These are phyloP conservation scores for Hypoxylon rubiginosum DNA, from an alignment of 2,329 filamentous ascomycete genomes.

Conservation along the genomic window DNA sequence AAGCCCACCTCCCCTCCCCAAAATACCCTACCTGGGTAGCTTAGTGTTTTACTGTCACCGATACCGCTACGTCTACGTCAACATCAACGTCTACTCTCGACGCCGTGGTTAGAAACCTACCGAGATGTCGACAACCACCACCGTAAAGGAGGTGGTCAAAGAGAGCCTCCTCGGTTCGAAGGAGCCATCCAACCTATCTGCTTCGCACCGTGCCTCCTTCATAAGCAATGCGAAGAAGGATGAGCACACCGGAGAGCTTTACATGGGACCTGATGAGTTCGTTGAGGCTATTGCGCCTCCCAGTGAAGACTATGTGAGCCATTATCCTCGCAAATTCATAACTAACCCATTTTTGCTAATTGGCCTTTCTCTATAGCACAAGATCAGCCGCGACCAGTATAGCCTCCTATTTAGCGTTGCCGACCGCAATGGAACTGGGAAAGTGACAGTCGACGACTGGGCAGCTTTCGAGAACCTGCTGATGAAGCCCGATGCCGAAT, in stretches of 20 bases:
- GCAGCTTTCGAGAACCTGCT: constrained; percentile 94
- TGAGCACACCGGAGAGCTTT: constrained; percentile 79
- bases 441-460: constrained; percentile 87
- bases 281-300: constrained; percentile 89
- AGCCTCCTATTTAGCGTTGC: constrained; percentile 92
- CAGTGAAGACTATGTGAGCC: constrained; percentile 88
- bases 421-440: constrained; percentile 80
- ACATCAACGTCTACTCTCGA: constrained; percentile 10
- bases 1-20: constrained; percentile 17
- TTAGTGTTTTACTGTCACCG: constrained; percentile 1
- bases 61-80: constrained; percentile 3
- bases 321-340: constrained; percentile 4
- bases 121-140: constrained; percentile 60
- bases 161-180: constrained; percentile 79
- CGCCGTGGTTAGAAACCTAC: constrained; percentile 21
- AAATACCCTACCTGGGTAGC: background rate
- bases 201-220: constrained; percentile 82
- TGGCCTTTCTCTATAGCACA: constrained; percentile 75
- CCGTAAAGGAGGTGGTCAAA: constrained; percentile 79
- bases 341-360: constrained; percentile 25
- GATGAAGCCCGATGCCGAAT: constrained; percentile 94
- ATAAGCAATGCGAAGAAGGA: constrained; percentile 81
- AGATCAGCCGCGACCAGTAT: constrained; percentile 97
- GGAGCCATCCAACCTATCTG: constrained; percentile 73
- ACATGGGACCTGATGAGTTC: constrained; percentile 88